These are phyloP conservation scores for Lepidium sativum DNA, from an alignment of 345 rosid genomes.

Conservation along the genomic window DNA sequence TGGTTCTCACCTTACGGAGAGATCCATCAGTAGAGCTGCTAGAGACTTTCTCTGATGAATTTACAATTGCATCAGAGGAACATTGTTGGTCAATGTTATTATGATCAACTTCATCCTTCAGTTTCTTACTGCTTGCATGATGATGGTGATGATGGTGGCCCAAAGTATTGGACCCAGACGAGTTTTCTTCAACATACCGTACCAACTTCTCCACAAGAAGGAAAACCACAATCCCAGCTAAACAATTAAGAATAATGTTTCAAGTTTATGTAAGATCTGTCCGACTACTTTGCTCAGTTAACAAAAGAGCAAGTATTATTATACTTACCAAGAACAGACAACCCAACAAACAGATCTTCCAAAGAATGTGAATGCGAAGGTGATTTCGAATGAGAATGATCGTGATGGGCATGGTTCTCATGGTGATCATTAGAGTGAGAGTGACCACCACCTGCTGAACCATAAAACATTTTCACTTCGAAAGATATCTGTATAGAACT, in stretches of 20 bases:
- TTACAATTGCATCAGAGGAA: slow-evolving; percentile 28
- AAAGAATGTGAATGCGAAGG: slow-evolving; percentile 62
- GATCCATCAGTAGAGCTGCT: slow-evolving; percentile 37
- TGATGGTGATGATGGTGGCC: slow-evolving; percentile 67
- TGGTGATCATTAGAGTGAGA: slow-evolving; percentile 62
- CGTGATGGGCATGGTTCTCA: slow-evolving; percentile 41
- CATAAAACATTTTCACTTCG: background rate
- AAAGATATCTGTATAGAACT: background rate
- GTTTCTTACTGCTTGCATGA: slow-evolving; percentile 42
- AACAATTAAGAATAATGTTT: slow-evolving; percentile 26
- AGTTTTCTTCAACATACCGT: slow-evolving; percentile 75
- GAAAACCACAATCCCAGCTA: slow-evolving; percentile 96
- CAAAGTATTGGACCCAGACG: slow-evolving; percentile 46
- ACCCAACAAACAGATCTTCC: slow-evolving; percentile 80
- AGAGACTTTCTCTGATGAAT: slow-evolving; percentile 30
- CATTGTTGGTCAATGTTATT: slow-evolving; percentile 25
- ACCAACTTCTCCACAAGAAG: slow-evolving; percentile 93
- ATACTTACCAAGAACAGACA: slow-evolving; percentile 69
- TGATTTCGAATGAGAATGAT: slow-evolving; percentile 37
- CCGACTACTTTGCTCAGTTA: background rate
- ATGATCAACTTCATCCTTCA: slow-evolving; percentile 41
- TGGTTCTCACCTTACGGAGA: slow-evolving; percentile 62
- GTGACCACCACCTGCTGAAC: slow-evolving; percentile 69
- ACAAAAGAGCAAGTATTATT: background rate
- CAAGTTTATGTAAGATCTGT: slow-evolving; percentile 4